A percentile compares a stretch with the other conserved stretches of the same genome.
Evolutionary conservation across 2,329 filamentous ascomycete genomes (phyloP).

Genomic region (Beauveria sp.): DNA sequence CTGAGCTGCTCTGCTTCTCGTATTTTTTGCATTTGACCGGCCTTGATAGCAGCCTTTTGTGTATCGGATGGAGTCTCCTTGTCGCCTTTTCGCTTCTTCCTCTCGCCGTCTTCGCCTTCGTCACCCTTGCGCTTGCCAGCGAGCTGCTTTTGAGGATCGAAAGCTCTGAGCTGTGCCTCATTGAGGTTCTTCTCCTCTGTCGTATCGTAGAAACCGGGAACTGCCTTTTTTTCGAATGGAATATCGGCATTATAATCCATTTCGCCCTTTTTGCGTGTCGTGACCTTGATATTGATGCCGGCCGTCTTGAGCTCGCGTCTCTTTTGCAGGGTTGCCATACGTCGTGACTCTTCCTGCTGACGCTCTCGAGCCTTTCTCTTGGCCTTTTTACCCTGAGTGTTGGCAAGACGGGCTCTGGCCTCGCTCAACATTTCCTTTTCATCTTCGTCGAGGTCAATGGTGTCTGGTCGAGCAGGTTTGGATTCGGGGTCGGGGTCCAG

Average conservation of each 20-base stretch:
- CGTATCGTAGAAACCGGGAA: slow-evolving; percentile 88
- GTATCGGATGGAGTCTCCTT: slow-evolving; percentile 73
- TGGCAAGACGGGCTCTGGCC: slow-evolving; percentile 88
- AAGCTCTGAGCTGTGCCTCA: slow-evolving; percentile 73
- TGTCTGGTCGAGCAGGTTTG: slow-evolving; percentile 90
- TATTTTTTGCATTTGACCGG: slow-evolving; percentile 88
- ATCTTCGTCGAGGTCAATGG: slow-evolving; percentile 96
- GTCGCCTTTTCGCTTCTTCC: slow-evolving; percentile 82
- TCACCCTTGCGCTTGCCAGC: slow-evolving; percentile 91
- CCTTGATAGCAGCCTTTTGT: slow-evolving; percentile 81
- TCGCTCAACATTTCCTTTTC: slow-evolving; percentile 99
- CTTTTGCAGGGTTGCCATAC: slow-evolving; percentile 87
- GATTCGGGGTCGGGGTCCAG: slow-evolving; percentile 96
- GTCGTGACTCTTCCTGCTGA: slow-evolving; percentile 87
- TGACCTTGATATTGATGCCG: slow-evolving; percentile 95
- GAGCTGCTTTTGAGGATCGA: slow-evolving; percentile 86
- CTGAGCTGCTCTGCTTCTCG: slow-evolving; percentile 95
- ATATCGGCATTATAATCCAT: slow-evolving; percentile 99
- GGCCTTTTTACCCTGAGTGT: slow-evolving; percentile 98
- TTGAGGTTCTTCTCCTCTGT: slow-evolving; percentile 72
- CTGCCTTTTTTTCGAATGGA: slow-evolving; percentile 89
- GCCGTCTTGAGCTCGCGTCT: slow-evolving; percentile 93
- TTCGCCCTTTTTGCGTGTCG: slow-evolving; percentile 83
- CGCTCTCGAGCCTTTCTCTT: slow-evolving; percentile 95
- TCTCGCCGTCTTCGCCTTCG: slow-evolving; percentile 72